Percentiles rank a stretch among this genome's conserved stretches.
Evolutionary conservation across 768 basidiomycete species (phyloP).

Genomic region (Mycena olivaceomarginata): DNA sequence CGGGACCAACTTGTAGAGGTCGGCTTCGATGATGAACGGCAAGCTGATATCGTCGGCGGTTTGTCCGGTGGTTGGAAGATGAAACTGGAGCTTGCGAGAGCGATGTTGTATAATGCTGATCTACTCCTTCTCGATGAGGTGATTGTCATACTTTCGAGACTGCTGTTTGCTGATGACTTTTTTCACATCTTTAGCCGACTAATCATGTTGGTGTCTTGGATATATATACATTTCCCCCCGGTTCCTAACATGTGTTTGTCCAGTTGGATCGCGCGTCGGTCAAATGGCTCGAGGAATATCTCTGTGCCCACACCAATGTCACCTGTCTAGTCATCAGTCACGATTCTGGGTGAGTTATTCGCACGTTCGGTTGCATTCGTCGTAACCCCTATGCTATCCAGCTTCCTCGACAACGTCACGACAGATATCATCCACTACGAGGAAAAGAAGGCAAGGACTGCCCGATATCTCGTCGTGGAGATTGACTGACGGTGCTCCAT

Average conservation of each 20-base stretch:
- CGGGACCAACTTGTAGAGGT: slow-evolving; percentile 88
- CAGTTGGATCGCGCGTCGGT: slow-evolving; percentile 91
- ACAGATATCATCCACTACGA: slow-evolving; percentile 99
- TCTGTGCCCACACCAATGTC: slow-evolving; percentile 86
- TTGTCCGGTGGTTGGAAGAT: slow-evolving; percentile 99
- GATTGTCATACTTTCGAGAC: slow-evolving; percentile 35
- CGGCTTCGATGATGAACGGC: slow-evolving; percentile 92
- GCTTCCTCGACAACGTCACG: slow-evolving; percentile 96
- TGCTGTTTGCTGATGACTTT: slow-evolving; percentile 35
- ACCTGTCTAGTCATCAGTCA: slow-evolving; percentile 97
- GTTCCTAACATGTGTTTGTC: slow-evolving; percentile 33
- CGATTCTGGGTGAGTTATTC: slow-evolving; percentile 88
- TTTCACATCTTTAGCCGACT: slow-evolving; percentile 76
- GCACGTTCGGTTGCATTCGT: slow-evolving; percentile 13
- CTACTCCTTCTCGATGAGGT: slow-evolving; percentile 92
- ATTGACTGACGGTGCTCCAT: slow-evolving; percentile 38
- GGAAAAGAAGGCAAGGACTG: slow-evolving; percentile 83
- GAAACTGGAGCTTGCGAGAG: slow-evolving; percentile 96
- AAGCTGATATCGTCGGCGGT: slow-evolving; percentile 90
- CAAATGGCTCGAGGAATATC: slow-evolving; percentile 93
- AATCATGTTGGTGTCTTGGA: slow-evolving; percentile 82
- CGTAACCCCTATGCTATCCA: slow-evolving; percentile 50
- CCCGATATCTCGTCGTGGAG: slow-evolving; percentile 37
- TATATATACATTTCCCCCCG: slow-evolving; percentile 27
- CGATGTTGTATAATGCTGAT: slow-evolving; percentile 97